Evolutionary conservation across 441 rosid species (phyloP), one percentile per base, ranked within the genome.

Genomic region (Macaranga tanarius): DNA sequence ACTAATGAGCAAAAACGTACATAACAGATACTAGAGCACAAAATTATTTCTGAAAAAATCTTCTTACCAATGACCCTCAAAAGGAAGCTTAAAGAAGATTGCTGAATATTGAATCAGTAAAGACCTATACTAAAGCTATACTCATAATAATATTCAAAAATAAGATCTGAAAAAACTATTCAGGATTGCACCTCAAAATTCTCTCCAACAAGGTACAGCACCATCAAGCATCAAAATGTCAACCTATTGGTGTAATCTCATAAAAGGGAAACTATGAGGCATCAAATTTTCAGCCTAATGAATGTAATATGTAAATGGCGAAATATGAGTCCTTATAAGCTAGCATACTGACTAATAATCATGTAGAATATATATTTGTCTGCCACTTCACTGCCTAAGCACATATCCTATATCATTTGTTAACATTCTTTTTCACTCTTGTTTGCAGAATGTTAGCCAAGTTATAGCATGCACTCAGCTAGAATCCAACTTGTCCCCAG

Each of bases 61-160:
- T 26, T 48, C 4, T 50, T 23, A 28, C 10, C 44, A 52, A 28
- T 23, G 1, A 45, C 2, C 55, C 68, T 10, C 7, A 0, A 31
- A 65, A 67, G 23, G 45, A 69, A 57, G 26, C 50, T 48, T 66
- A 67, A 54, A 38, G n/a, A 19, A 38, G 19, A 42, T 51, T 40
- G 17, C 10, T 28, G 13, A 7, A 8, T 57, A 15, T 42, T 59
- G 34, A 59, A 69, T 40, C 25, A 25, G 54, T 23, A 34, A 69
- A 47, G 63, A 42, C 64, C 25, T 15, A 22, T 6, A 15, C 62
- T 7, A 68, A 16, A 62, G 40, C 20, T 59, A 59, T 11, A 10
- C 63, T 20, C 25, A 57, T 25, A 57, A 22, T 6, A 42, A 5
- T 42, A 42, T 7, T 42, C 45, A 42, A 9, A 42, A 10, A 42